Evolutionary conservation across 352 stramenopile genomes (phyloP).

Genomic region (Phytophthora fragariae): DNA sequence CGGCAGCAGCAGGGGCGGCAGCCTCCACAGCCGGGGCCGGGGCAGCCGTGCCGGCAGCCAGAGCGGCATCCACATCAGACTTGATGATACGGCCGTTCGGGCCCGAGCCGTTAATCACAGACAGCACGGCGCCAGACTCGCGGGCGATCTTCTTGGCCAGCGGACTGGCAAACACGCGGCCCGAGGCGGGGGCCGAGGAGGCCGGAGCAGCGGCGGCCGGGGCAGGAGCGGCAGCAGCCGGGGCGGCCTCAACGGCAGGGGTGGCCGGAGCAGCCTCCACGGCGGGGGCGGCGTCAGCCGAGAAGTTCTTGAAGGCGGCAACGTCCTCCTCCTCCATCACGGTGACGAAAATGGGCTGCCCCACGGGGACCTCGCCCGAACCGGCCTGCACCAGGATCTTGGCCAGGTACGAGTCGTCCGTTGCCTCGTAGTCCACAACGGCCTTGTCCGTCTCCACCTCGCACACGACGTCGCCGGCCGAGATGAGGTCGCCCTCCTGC

Average conservation of each 20-base stretch:
- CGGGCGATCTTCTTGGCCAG: slow-evolving; percentile 92
- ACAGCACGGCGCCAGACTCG: slow-evolving; percentile 76
- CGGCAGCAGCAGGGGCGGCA: slow-evolving; percentile 33
- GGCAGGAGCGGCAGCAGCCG: slow-evolving; percentile 31
- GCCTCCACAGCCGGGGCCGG: slow-evolving; percentile 32
- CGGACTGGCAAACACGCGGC: slow-evolving; percentile 94
- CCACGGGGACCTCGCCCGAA: slow-evolving; percentile 86
- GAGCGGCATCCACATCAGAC: slow-evolving; percentile 94
- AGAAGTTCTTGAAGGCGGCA: slow-evolving; percentile 65
- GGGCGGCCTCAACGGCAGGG: slow-evolving; percentile 28
- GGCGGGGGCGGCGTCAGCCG: slow-evolving; percentile 45
- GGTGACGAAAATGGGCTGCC: slow-evolving; percentile 76
- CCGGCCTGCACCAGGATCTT: slow-evolving; percentile 95
- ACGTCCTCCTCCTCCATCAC: slow-evolving; percentile 65
- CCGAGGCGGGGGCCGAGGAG: slow-evolving; percentile 44
- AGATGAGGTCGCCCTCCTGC: slow-evolving; percentile 91
- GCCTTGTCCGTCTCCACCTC: slow-evolving; percentile 99
- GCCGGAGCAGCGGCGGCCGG: slow-evolving; percentile 21
- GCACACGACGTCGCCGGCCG: slow-evolving; percentile 93
- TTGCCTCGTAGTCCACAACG: slow-evolving; percentile 97
- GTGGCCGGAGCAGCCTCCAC: slow-evolving; percentile 38
- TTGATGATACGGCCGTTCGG: slow-evolving; percentile 94
- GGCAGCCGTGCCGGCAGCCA: slow-evolving; percentile 65
- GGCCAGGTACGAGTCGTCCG: slow-evolving; percentile 95
- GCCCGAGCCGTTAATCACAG: slow-evolving; percentile 80